Base-by-base conservation (phyloP, 140 eudicot species). In the Flaveria floridana region DNA sequence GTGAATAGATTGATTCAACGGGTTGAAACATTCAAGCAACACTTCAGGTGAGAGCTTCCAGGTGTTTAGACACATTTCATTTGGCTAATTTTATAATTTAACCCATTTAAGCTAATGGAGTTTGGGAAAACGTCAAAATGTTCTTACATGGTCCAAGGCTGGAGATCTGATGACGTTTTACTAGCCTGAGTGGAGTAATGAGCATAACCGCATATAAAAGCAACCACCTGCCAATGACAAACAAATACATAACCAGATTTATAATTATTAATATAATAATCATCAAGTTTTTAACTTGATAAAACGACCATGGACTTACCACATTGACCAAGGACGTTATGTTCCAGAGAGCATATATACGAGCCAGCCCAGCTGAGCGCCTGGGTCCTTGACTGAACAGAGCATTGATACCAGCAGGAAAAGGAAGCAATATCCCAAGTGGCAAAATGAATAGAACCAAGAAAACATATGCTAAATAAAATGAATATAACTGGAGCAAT, bases 401-500 rank as follows among this genome's bases (percentile, higher is more conserved):
- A 75, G 99, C 99, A 71, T 94, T 94, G 53, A 94, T 94, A 39
- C 99, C 99, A 75, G 97, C 96, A 55, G 99, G 99, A 75, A 91
- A 91, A 1, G 99, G 99, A 58, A 94, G 97, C 47, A 94, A 86
- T 69, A 94, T 85, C 30, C 97, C 99, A 41, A 94, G 91, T 5
- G 99, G 99, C 59, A 91, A 80, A 69, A 94, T 81, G 69, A 88
- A 84, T 79, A 94, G 65, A 79, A 87, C 96, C 72, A 91, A 84
- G 73, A 94, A 86, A 70, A 91, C 97, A 19, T 91, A 77, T 13
- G 79, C 86, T 80, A 91, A 79, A 4, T 97, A 91, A 68, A 87
- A 81, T 26, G 99, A 91, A 87, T 82, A 94, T 84, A 94, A 79
- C 88, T 94, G 99, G 65, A 94, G 99, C 85, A 94, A 74, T 25